A percentile compares a stretch with the other conserved stretches of the same genome.
Evolutionary conservation across 2,329 filamentous ascomycete genomes (phyloP).

Genomic region (Calycina marina): DNA sequence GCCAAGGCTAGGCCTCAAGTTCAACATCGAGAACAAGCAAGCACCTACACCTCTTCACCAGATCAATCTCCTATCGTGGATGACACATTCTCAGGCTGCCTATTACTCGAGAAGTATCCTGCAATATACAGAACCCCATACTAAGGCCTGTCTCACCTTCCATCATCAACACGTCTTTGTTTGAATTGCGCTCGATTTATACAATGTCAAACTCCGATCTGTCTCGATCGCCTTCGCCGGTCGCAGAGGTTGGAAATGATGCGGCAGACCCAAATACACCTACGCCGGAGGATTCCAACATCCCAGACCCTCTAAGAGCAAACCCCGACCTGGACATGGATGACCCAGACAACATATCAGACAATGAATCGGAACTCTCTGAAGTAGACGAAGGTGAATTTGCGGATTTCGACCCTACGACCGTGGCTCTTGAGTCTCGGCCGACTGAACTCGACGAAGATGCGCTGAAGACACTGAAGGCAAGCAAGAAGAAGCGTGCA

Average conservation of each 20-base stretch:
- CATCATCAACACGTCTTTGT: no score
- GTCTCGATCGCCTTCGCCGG: slow-evolving; percentile 12
- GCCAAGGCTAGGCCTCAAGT: no score
- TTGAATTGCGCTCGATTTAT: slow-evolving; percentile 1
- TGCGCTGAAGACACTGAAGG: slow-evolving; percentile 46
- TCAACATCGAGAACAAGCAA: no score
- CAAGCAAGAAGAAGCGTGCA: slow-evolving; percentile 48
- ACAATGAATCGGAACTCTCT: slow-evolving; percentile 40
- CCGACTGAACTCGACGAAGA: slow-evolving; percentile 56
- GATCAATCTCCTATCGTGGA: not conserved
- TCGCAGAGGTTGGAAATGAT: slow-evolving; percentile 12
- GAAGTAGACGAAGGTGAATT: slow-evolving; percentile 59
- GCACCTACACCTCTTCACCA: no score
- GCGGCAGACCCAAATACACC: slow-evolving; percentile 9
- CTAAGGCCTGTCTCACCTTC: not conserved
- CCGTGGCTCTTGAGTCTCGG: slow-evolving; percentile 46
- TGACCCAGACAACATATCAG: slow-evolving; percentile 21
- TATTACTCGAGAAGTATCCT: no score
- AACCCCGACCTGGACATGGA: slow-evolving; percentile 20
- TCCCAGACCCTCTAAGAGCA: slow-evolving; percentile 10
- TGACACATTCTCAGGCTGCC: not conserved
- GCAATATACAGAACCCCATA: no score
- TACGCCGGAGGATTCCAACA: slow-evolving; percentile 13
- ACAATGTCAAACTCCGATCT: slow-evolving; percentile 19
- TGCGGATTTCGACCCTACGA: slow-evolving; percentile 52